Base-by-base conservation (phyloP, 768 basidiomycete species). In the Calocybe indica region DNA sequence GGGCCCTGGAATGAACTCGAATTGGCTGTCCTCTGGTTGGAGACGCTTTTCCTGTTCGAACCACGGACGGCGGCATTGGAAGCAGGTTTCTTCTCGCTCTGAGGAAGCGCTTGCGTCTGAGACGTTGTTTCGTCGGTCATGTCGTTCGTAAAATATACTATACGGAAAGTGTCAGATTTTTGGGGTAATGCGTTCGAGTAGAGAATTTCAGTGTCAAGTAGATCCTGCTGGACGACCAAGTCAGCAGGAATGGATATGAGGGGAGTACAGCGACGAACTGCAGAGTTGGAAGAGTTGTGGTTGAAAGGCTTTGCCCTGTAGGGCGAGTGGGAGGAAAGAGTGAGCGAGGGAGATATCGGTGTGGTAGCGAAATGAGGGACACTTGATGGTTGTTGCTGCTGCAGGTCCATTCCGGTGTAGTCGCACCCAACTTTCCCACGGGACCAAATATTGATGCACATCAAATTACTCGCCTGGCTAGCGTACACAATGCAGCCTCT, bases 101-200 rank as follows among this genome's bases (percentile, higher is more conserved):
- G 86, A 52, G 70, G 62, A 47, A 70, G 68, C 61, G 70, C 67
- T 61, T 75, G 76, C 54, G 73, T 64, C 67, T 78, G 80, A 61
- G 77, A 72, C 66, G 74, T 74, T 62, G 74, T 71, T 75, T 88
- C 82, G 76, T 91, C 88, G 66, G 85, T 87, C 88, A 91, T 91
- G 68, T 83, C 80, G 84, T 80, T 87, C 85, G 83, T 90, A 75
- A 81, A 63, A 74, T 69, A 60, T 55, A 62, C 69, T 56, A 54
- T 58, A 64, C 67, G 65, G 64, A 64, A 63, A 56, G 60, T 65
- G 68, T 70, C 76, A 64, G 65, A 57, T 55, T 55, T 75, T 80
- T 80, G 73, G 61, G 58, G 22, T 22, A 67, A 63, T 76, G 70
- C 73, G 71, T 73, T 70, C 68, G 62, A 60, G 56, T 60, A 68